phyloP scores from a whole-genome alignment of 768 basidiomycete species.

The Lactarius deliciosus region DNA sequence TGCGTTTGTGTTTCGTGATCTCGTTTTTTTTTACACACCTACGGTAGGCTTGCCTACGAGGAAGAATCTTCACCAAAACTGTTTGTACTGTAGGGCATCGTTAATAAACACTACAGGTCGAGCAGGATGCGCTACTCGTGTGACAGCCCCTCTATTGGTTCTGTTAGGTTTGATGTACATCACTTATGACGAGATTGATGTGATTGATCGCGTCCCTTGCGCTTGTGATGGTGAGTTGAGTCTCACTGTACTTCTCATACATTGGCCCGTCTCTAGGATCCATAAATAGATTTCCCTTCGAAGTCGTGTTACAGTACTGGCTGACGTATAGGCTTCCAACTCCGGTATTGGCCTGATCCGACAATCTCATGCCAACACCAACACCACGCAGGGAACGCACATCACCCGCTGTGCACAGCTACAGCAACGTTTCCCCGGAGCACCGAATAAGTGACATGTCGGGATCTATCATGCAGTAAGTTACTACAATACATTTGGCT shows the following conservation, averaged over 20 bases:
- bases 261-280: neutral
- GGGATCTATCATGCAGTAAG: neutral
- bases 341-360: neutral
- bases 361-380: neutral
- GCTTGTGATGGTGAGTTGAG: neutral
- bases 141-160: neutral
- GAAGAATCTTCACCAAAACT: constrained; percentile 15
- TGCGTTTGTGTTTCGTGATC: constrained; percentile 26
- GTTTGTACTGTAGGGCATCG: neutral
- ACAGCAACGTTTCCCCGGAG: neutral
- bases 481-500: neutral
- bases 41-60: constrained; percentile 21
- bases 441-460: neutral
- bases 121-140: neutral
- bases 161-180: neutral
- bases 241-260: neutral
- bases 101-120: neutral
- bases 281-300: neutral
- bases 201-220: neutral
- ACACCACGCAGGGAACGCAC: neutral
- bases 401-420: neutral
- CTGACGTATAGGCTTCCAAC: neutral
- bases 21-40: constrained; percentile 11
- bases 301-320: neutral
- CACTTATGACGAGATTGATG: neutral